Percentiles rank a stretch among this genome's conserved stretches.
Evolutionary conservation across 2,329 filamentous ascomycete genomes (phyloP).

Genomic region (Penicillium glabrum): DNA sequence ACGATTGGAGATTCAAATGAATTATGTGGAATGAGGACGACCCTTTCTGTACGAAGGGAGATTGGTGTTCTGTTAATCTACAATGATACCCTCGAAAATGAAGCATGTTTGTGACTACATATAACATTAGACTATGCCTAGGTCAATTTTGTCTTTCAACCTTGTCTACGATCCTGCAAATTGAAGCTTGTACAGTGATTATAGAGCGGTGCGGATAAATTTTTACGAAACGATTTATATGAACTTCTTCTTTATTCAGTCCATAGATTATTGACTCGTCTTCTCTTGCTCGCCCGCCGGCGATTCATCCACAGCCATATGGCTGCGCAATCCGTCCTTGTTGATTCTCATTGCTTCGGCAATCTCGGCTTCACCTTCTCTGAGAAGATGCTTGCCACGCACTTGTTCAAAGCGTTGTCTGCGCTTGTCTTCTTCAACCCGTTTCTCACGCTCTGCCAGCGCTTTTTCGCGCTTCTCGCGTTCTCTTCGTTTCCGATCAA

Average conservation of each 20-base stretch:
- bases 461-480: slow-evolving; percentile 47
- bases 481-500: slow-evolving; percentile 38
- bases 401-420: slow-evolving; percentile 40
- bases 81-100: slow-evolving; percentile 36
- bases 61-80: slow-evolving; percentile 28
- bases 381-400: slow-evolving; percentile 43
- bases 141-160: background rate
- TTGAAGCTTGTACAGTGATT: background rate
- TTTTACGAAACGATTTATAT: background rate
- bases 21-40: slow-evolving; percentile 18
- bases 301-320: slow-evolving; percentile 28
- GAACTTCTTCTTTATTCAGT: background rate
- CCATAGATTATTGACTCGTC: slow-evolving; percentile 5
- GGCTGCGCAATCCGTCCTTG: slow-evolving; percentile 43
- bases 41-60: slow-evolving; percentile 23
- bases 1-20: slow-evolving; percentile 44
- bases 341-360: slow-evolving; percentile 45
- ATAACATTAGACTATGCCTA: background rate
- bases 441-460: slow-evolving; percentile 43
- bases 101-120: slow-evolving; percentile 9
- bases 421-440: slow-evolving; percentile 45
- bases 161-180: background rate
- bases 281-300: slow-evolving; percentile 6
- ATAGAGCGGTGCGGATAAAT: background rate
- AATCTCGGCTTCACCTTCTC: slow-evolving; percentile 46